Percentiles rank a stretch among this genome's conserved stretches.
These are phyloP conservation scores for Gossypium herbaceum DNA, from an alignment of 345 rosid species.

Conservation along the genomic window DNA sequence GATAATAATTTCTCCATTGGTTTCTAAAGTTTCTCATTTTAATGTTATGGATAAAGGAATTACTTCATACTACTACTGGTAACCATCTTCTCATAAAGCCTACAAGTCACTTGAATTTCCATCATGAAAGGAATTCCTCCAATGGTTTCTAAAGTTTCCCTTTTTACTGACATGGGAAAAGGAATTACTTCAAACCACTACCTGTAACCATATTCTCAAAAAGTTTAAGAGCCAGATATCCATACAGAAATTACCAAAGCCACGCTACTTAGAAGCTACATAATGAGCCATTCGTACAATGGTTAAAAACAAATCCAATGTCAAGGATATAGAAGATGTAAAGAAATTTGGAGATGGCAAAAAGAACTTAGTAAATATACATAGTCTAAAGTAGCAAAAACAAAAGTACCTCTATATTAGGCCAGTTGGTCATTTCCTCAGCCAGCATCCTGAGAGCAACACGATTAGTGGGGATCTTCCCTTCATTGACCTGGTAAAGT, in stretches of 20 bases:
- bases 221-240: neutral
- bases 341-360: neutral
- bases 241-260: neutral
- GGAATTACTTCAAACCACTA: neutral
- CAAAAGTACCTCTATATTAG: constrained; percentile 73
- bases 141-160: neutral
- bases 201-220: neutral
- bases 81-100: neutral
- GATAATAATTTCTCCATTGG: neutral
- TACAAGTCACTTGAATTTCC: neutral
- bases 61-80: neutral
- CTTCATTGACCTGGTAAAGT: constrained; percentile 65
- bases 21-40: neutral
- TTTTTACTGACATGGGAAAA: neutral
- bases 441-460: constrained; percentile 67
- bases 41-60: neutral
- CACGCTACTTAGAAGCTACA: neutral
- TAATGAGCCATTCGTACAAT: neutral
- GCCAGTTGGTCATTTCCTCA: constrained; percentile 87
- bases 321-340: neutral
- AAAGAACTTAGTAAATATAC: neutral
- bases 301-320: neutral
- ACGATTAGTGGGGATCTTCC: constrained; percentile 72
- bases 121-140: neutral
- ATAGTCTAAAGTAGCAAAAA: neutral